Evolutionary conservation across 2,329 filamentous ascomycete species (phyloP).

Genomic region (Ophiostoma perfectum): DNA sequence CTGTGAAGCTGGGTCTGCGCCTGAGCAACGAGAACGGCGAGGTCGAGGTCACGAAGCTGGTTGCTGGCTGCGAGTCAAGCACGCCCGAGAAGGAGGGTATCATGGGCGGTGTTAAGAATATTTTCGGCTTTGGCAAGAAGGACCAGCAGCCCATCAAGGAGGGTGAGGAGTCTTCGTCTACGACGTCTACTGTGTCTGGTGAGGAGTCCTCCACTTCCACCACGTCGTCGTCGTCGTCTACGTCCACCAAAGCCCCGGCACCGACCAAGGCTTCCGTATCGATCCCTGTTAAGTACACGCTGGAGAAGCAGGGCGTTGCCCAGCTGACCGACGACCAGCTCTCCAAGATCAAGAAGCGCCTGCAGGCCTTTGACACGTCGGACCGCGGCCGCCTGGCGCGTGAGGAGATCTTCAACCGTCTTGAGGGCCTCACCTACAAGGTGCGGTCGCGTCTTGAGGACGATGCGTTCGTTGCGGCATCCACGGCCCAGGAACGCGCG

Average conservation of each 20-base stretch:
- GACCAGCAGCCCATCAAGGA: constrained; percentile 70
- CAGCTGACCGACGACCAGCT: constrained; percentile 46
- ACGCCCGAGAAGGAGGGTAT: constrained; percentile 68
- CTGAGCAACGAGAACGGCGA: constrained; percentile 69
- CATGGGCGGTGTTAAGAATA: constrained; percentile 90
- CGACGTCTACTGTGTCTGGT: constrained; percentile 31
- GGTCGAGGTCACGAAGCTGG: constrained; percentile 69
- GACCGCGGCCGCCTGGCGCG: constrained; percentile 70
- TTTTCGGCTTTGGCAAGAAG: constrained; percentile 89
- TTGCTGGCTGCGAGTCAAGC: constrained; percentile 79
- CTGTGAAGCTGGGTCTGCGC: constrained; percentile 71
- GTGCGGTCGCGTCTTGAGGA: constrained; percentile 76
- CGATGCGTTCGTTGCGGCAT: constrained; percentile 64
- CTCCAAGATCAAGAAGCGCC: constrained; percentile 57
- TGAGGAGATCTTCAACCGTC: constrained; percentile 83
- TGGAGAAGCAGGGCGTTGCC: constrained; percentile 48
- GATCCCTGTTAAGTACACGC: constrained; percentile 47
- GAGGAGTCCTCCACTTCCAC: constrained; percentile 26
- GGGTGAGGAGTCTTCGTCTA: constrained; percentile 31
- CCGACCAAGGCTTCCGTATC: constrained; percentile 55
- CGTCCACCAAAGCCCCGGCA: constrained; percentile 32
- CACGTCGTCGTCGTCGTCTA: constrained; percentile 20
- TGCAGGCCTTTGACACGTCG: constrained; percentile 79
- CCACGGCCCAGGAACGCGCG: constrained; percentile 62
- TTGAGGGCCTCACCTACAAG: constrained; percentile 92